phyloP scores from a whole-genome alignment of 140 eudicot species.

The Flaveria floridana region DNA sequence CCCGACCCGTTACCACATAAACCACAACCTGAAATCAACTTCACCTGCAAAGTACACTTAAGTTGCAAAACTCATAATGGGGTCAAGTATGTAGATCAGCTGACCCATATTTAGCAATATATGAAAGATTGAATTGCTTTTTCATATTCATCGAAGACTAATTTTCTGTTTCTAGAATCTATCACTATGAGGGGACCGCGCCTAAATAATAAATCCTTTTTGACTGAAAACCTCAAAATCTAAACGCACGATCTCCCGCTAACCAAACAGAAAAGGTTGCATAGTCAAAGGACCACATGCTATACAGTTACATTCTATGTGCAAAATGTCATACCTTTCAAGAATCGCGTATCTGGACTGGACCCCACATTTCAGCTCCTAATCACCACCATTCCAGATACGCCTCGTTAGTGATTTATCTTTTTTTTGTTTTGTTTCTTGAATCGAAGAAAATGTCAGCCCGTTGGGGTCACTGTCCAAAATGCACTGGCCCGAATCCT shows the following conservation, averaged over 20 bases:
- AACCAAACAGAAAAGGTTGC: constrained; percentile 35
- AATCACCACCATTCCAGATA: constrained; percentile 24
- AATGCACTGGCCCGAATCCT: constrained; percentile 25
- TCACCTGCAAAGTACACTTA: neutral
- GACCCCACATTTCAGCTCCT: no score
- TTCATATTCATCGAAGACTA: constrained; percentile 38
- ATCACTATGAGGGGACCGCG: constrained; percentile 37
- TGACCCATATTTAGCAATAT: neutral
- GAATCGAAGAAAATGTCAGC: constrained; percentile 11
- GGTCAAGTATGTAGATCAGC: neutral
- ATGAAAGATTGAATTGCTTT: constrained; percentile 31
- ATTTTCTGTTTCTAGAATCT: constrained; percentile 43
- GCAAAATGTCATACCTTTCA: constrained; percentile 41
- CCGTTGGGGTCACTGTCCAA: constrained; percentile 28
- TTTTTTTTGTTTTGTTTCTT: constrained; percentile 10
- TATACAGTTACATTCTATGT: constrained; percentile 46
- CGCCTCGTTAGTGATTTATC: constrained; percentile 29
- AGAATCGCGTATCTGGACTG: constrained; percentile 25
- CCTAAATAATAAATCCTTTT: constrained; percentile 30
- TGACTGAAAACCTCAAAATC: constrained; percentile 24
- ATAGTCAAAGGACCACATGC: constrained; percentile 43
- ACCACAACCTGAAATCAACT: neutral
- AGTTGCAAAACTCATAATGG: neutral
- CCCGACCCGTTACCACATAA: constrained; percentile 5
- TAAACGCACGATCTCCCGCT: constrained; percentile 37